Conservation (phyloP, 352 stramenopile genomes). For the Globisporangium barbulae region DNA sequence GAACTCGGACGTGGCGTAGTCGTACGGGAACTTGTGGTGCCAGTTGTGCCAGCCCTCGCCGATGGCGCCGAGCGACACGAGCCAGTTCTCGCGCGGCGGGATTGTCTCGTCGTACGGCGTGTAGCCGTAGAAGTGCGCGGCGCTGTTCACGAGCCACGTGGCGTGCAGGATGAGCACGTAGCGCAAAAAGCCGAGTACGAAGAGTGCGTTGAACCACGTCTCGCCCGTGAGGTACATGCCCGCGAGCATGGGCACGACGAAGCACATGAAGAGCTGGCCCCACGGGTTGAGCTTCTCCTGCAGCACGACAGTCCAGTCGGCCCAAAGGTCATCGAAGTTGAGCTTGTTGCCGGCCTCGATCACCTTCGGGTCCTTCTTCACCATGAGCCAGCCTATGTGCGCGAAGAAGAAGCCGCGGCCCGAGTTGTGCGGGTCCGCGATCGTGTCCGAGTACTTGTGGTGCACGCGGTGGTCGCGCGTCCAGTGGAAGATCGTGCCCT, state of each 20-base stretch:
- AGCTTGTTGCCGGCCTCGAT: slow-evolving; percentile 90
- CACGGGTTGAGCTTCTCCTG: slow-evolving; percentile 97
- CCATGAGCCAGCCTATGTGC: slow-evolving; percentile 98
- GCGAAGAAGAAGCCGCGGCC: slow-evolving; percentile 98
- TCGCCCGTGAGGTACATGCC: slow-evolving; percentile 87
- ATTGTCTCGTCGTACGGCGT: slow-evolving; percentile 94
- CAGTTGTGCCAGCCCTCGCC: slow-evolving; percentile 99
- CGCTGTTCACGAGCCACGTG: slow-evolving; percentile 98
- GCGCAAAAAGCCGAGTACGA: slow-evolving; percentile 93
- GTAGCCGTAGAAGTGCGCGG: slow-evolving; percentile 97
- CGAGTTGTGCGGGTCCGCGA: slow-evolving; percentile 94
- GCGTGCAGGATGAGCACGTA: slow-evolving; percentile 95
- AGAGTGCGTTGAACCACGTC: slow-evolving; percentile 94
- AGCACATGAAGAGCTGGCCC: slow-evolving; percentile 98
- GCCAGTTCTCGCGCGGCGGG: slow-evolving; percentile 96
- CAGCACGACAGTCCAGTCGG: slow-evolving; percentile 93
- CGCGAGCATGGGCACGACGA: slow-evolving; percentile 92
- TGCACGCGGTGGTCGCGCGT: slow-evolving; percentile 97
- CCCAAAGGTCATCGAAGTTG: slow-evolving; percentile 96
- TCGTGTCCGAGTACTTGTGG: slow-evolving; percentile 98
- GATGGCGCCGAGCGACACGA: slow-evolving; percentile 94
- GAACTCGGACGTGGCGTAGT: slow-evolving; percentile 98
- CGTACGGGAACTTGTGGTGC: slow-evolving; percentile 99
- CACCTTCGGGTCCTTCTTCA: slow-evolving; percentile 96
- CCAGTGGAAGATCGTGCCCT: slow-evolving; percentile 99